Conservation (phyloP, 345 rosid genomes). For the Streptanthus diversifolius region DNA sequence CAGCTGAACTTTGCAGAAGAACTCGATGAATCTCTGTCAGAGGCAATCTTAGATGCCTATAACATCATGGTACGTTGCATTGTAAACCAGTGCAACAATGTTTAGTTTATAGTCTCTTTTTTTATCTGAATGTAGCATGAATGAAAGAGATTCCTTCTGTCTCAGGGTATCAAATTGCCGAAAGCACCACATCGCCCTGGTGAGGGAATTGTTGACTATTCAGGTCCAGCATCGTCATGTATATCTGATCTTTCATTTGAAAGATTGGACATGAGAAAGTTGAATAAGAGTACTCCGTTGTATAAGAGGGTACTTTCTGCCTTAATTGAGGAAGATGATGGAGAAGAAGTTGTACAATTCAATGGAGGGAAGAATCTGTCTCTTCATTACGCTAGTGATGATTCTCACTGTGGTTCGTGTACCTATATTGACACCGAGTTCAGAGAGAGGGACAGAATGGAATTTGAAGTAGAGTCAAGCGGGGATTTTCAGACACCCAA, state of each 20-base stretch:
- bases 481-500: constrained; percentile 65
- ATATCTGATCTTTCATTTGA: constrained; percentile 44
- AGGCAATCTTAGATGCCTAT: constrained; percentile 48
- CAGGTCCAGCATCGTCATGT: constrained; percentile 40
- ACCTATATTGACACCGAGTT: constrained; percentile 76
- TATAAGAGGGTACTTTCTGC: constrained; percentile 90
- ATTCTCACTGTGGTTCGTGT: constrained; percentile 95
- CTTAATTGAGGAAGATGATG: constrained; percentile 89
- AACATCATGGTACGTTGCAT: constrained; percentile 49
- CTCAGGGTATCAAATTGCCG: constrained; percentile 48
- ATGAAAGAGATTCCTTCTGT: constrained; percentile 3
- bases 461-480: constrained; percentile 88
- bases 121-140: not conserved
- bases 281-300: constrained; percentile 63
- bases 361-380: constrained; percentile 69
- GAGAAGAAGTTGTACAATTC: constrained; percentile 60
- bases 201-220: constrained; percentile 39
- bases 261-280: constrained; percentile 49
- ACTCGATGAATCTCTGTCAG: constrained; percentile 62
- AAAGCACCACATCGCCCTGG: constrained; percentile 40
- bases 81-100: constrained; percentile 7
- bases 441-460: constrained; percentile 84
- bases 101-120: constrained; percentile 9
- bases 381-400: constrained; percentile 87
- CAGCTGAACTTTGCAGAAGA: constrained; percentile 72